Evolutionary conservation across 208 protist genomes (phyloP).

Genomic region (Vickermania spadyakhi): DNA sequence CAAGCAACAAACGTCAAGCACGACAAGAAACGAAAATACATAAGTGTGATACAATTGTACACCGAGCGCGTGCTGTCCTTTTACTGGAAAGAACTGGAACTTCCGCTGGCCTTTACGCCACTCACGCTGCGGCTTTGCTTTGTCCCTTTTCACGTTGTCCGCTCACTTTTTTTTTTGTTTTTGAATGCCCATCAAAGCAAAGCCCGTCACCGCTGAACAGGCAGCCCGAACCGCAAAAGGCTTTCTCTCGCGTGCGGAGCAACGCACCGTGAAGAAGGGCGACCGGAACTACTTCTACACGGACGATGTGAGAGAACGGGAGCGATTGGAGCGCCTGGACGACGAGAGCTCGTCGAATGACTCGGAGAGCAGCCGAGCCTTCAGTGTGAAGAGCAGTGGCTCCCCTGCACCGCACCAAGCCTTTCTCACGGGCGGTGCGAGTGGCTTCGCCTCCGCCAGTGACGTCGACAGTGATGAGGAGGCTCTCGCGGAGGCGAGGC

Average conservation of each 20-base stretch:
- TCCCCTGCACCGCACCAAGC: neutral
- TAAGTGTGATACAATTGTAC: too few species aligned
- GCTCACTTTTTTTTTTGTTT: slow-evolving; percentile 12
- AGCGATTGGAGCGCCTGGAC: slow-evolving; percentile 7
- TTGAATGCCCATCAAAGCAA: slow-evolving; percentile 76
- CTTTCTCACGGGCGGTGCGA: slow-evolving; percentile 1
- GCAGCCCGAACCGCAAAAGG: slow-evolving; percentile 44
- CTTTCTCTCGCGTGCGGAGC: slow-evolving; percentile 12
- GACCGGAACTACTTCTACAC: slow-evolving; percentile 34
- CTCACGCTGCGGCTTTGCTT: neutral
- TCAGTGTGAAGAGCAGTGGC: slow-evolving; percentile 1
- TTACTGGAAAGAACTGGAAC: too few species aligned
- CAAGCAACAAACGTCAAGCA: too few species aligned
- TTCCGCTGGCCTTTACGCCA: neutral
- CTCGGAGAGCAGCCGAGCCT: slow-evolving; percentile 3
- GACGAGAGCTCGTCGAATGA: neutral
- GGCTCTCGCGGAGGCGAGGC: slow-evolving; percentile 21
- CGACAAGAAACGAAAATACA: too few species aligned
- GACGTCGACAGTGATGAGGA: slow-evolving; percentile 38
- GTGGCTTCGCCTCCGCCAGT: neutral
- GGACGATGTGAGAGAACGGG: slow-evolving; percentile 10
- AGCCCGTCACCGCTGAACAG: slow-evolving; percentile 39
- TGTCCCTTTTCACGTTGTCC: neutral
- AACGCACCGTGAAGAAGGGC: neutral
- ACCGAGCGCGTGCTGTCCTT: too few species aligned